Evolutionary conservation across 495 filamentous ascomycete genomes (phyloP).

Genomic region (Annulohypoxylon moriforme): DNA sequence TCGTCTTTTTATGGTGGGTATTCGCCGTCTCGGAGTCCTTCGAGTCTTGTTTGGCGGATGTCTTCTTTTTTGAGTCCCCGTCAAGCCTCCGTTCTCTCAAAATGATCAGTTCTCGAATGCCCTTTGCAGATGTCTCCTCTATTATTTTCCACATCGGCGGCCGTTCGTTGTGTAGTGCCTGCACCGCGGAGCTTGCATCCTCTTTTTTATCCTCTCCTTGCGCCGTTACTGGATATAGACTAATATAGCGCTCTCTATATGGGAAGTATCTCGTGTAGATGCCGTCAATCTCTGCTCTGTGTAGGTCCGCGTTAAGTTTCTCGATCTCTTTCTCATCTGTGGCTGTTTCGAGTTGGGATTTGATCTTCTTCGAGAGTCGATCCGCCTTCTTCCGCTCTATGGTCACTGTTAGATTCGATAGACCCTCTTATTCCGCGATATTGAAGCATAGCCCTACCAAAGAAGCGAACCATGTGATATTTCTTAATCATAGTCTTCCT

Average conservation of each 20-base stretch:
- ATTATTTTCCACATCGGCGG: slow-evolving; percentile 76
- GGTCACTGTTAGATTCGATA: slow-evolving; percentile 11
- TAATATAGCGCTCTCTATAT: slow-evolving; percentile 79
- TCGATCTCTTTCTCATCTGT: slow-evolving; percentile 61
- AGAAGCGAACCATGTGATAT: slow-evolving; percentile 96
- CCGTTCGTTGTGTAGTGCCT: slow-evolving; percentile 52
- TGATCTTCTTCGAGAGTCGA: slow-evolving; percentile 72
- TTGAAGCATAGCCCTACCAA: slow-evolving; percentile 63
- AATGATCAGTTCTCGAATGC: slow-evolving; percentile 40
- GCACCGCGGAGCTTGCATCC: slow-evolving; percentile 50
- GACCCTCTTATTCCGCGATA: neutral
- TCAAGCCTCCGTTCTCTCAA: slow-evolving; percentile 43
- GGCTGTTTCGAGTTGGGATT: slow-evolving; percentile 63
- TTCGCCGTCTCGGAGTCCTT: slow-evolving; percentile 24
- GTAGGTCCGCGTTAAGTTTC: slow-evolving; percentile 67
- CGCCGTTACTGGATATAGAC: slow-evolving; percentile 71
- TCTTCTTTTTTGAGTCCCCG: slow-evolving; percentile 7
- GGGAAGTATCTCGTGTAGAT: slow-evolving; percentile 90
- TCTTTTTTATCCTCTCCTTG: slow-evolving; percentile 35
- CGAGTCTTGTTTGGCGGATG: neutral
- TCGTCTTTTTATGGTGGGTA: slow-evolving; percentile 11
- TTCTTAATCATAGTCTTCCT: slow-evolving; percentile 80
- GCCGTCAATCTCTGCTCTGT: slow-evolving; percentile 79
- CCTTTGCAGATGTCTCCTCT: slow-evolving; percentile 74
- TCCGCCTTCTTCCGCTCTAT: slow-evolving; percentile 87